Conservation (phyloP, 139 green algal species). For the Closterium sp. region DNA sequence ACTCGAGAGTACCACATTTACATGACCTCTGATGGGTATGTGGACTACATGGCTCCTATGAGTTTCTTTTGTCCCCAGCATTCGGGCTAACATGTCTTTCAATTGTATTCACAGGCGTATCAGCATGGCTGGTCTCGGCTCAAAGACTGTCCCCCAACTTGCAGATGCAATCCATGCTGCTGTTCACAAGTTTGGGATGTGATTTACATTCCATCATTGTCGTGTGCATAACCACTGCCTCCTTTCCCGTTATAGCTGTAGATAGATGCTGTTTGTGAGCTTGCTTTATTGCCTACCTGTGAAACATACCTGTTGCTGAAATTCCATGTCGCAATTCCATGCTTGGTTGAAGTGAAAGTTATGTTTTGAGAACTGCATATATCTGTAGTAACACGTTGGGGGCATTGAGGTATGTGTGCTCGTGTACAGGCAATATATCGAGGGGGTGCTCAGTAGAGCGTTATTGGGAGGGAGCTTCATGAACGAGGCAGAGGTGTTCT, state of each 20-base stretch:
- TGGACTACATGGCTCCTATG: conserved; percentile 30
- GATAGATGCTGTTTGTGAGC: too few species aligned
- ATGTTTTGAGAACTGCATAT: too few species aligned
- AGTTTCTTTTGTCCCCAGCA: not conserved
- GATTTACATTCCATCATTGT: too few species aligned
- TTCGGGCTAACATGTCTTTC: not conserved
- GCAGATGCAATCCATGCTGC: conserved; percentile 5
- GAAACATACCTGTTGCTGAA: not conserved
- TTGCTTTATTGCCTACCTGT: not conserved
- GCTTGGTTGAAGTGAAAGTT: too few species aligned
- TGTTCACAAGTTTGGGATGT: not conserved
- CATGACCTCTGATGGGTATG: conserved; percentile 97
- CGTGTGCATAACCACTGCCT: not conserved
- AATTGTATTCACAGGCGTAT: not conserved
- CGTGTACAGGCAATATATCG: too few species aligned
- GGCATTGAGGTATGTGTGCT: too few species aligned
- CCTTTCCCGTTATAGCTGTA: not conserved
- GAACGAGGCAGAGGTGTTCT: too few species aligned
- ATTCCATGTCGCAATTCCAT: not conserved
- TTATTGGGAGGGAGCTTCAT: too few species aligned
- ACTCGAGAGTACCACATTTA: conserved; percentile 89
- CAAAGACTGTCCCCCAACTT: not conserved
- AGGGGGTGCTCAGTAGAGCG: too few species aligned
- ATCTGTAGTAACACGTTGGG: too few species aligned
- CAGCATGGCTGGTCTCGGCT: not conserved